Evolutionary conservation across 495 filamentous ascomycete genomes (phyloP).

Genomic region (Lichenothelia convexa): DNA sequence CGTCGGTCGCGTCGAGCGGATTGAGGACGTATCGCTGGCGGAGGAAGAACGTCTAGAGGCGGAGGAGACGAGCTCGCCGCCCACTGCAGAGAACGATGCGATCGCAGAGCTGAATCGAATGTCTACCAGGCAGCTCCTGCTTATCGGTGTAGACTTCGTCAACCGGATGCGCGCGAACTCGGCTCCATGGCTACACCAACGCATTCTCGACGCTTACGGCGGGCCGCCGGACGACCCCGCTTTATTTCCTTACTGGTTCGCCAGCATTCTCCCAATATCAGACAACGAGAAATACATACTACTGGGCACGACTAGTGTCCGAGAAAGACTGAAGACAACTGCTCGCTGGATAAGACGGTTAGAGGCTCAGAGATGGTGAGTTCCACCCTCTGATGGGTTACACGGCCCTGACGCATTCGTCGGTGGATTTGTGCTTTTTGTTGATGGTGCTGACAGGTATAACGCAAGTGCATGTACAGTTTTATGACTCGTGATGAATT

Average conservation of each 20-base stretch:
- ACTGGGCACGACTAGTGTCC: constrained; percentile 49
- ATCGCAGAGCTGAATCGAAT: constrained; percentile 35
- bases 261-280: constrained; percentile 55
- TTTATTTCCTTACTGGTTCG: constrained; percentile 81
- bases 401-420: neutral
- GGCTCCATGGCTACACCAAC: constrained; percentile 53
- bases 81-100: constrained; percentile 13
- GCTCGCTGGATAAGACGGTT: constrained; percentile 57
- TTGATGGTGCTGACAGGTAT: constrained; percentile 9
- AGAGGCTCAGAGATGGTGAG: constrained; percentile 55
- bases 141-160: constrained; percentile 46
- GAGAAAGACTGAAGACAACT: constrained; percentile 64
- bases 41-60: constrained; percentile 65
- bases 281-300: constrained; percentile 66
- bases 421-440: constrained; percentile 2
- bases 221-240: constrained; percentile 56
- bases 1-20: constrained; percentile 49
- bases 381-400: constrained; percentile 8
- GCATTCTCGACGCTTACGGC: constrained; percentile 57
- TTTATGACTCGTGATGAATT: constrained; percentile 15
- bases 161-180: constrained; percentile 42
- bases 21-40: constrained; percentile 62
- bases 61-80: constrained; percentile 29
- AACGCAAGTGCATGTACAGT: constrained; percentile 14
- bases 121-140: constrained; percentile 51